A percentile compares a stretch with the other conserved stretches of the same genome.
Conservation (phyloP, 1,284 basidiomycete genomes). For the Sanguinoderma infundibulare region DNA sequence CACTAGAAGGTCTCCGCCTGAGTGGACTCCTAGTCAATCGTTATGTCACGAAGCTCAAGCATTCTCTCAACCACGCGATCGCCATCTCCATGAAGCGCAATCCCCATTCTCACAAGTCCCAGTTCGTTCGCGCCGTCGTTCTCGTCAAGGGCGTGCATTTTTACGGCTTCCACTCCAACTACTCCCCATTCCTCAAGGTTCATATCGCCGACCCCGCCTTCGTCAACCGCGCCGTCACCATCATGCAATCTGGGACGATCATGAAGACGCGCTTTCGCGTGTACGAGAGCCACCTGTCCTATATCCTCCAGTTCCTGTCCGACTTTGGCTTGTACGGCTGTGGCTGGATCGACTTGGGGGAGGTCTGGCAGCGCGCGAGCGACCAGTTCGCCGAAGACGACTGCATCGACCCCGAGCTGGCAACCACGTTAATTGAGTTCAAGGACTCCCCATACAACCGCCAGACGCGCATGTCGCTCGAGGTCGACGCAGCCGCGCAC, state of each 20-base stretch:
- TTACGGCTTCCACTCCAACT: conserved; percentile 92
- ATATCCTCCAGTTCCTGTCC: conserved; percentile 91
- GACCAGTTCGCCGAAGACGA: conserved; percentile 28
- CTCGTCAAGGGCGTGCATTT: conserved; percentile 95
- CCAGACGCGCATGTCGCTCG: conserved; percentile 77
- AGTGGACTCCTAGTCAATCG: conserved; percentile 54
- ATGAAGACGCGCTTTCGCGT: conserved; percentile 79
- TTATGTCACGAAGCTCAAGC: conserved; percentile 69
- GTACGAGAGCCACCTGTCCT: conserved; percentile 92
- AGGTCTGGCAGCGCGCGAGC: conserved; percentile 59
- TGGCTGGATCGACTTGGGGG: conserved; percentile 79
- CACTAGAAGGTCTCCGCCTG: not conserved
- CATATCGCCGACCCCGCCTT: conserved; percentile 74
- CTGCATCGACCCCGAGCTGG: not conserved
- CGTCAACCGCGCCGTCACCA: conserved; percentile 71
- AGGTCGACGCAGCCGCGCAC: conserved; percentile 83
- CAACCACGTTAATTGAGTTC: conserved; percentile 31
- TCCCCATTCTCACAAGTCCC: conserved; percentile 56
- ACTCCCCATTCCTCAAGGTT: conserved; percentile 91
- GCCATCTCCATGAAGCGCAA: conserved; percentile 72
- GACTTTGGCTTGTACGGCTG: conserved; percentile 97
- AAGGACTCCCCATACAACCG: conserved; percentile 59
- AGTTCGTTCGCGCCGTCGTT: conserved; percentile 73
- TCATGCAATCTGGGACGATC: conserved; percentile 81
- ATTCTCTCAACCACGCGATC: conserved; percentile 81